Evolutionary conservation across 192 early-diverging fungal species (phyloP), one percentile per base, ranked within the genome.

Genomic region (Backusella macrospora): DNA sequence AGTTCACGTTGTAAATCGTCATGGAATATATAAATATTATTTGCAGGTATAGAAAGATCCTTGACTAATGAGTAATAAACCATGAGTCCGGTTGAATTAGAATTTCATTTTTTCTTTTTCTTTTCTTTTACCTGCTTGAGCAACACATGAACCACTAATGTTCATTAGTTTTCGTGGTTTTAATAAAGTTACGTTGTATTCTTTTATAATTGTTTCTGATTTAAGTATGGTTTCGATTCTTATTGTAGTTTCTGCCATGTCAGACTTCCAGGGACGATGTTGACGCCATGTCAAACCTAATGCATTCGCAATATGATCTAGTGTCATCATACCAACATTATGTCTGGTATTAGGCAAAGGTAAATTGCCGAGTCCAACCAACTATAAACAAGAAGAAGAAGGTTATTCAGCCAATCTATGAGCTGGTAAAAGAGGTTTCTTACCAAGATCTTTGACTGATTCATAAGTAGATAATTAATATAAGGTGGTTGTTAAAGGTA

Each of bases 331-430:
- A 8, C 92, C 92, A 5, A 92, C 87, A 69, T 88, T 92, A 75
- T 94, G 92, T 42, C 92, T 78, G 7, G 91, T 92, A 37, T 84
- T 73, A 16, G 90, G 88, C 29, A 84, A 83, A 13, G 81, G 83
- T 52, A 88, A 76, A 82, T 94, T 94, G 46, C 92, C 92, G 16
- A 94, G 82, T 16, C 92, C 92, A 23, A 90, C 89, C 40, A 93
- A 73, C 87, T 89, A 48, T 18, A 52, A 23, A 18, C 38, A 14
- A 65, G 0, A 65, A 65, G 0, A 39, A 18, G 0, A 12, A 3
- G 29, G 29, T 34, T 34, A 34, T 34, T 34, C 29, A 34, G 2
- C 29, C 29, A 34, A 2, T 52, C 21, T 18, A 16, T 15, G 1
- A 15, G 12, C n/a, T 5, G 18, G 14, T 40, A 43, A 43, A 43